Percentiles rank a stretch among this genome's conserved stretches.
These are phyloP conservation scores for Onygenales sp. DNA, from an alignment of 2,329 filamentous ascomycete species.

Conservation along the genomic window DNA sequence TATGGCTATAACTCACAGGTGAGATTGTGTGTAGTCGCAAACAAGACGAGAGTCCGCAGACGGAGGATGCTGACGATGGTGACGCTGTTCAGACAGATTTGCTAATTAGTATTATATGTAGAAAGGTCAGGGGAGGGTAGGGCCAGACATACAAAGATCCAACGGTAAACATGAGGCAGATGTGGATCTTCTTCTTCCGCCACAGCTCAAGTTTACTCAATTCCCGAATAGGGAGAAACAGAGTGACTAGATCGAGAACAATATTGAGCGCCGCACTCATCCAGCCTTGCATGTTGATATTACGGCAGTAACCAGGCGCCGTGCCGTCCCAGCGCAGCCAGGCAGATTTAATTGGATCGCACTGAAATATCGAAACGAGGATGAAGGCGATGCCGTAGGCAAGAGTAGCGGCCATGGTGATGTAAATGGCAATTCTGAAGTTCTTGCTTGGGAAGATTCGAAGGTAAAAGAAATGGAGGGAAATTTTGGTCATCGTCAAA, in stretches of 20 bases:
- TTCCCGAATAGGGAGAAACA: slow-evolving; percentile 7
- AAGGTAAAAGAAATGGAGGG: slow-evolving; percentile 10
- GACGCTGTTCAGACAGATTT: slow-evolving; percentile 16
- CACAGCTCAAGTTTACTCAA: slow-evolving; percentile 6
- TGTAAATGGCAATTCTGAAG: slow-evolving; percentile 8
- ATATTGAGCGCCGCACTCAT: slow-evolving; percentile 9
- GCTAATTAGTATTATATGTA: background rate
- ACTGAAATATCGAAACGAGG: slow-evolving; percentile 8
- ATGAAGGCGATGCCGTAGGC: slow-evolving; percentile 5
- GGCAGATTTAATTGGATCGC: slow-evolving; percentile 1
- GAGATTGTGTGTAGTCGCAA: background rate
- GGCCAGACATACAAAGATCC: slow-evolving; percentile 8
- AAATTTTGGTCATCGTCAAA: slow-evolving; percentile 4
- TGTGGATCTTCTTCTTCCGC: slow-evolving; percentile 7
- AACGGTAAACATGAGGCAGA: slow-evolving; percentile 9
- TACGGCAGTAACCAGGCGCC: slow-evolving; percentile 7
- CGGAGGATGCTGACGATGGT: slow-evolving; percentile 35
- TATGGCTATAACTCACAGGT: slow-evolving; percentile 6
- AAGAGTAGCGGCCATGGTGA: slow-evolving; percentile 5
- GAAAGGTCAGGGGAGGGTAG: background rate
- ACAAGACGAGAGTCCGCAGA: slow-evolving; percentile 12
- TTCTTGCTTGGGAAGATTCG: slow-evolving; percentile 6
- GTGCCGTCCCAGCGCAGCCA: slow-evolving; percentile 7
- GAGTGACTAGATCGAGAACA: slow-evolving; percentile 7
- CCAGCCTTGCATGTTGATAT: slow-evolving; percentile 2